These are phyloP conservation scores for Cryptococcus neoformans DNA, from an alignment of 1,284 basidiomycete genomes.

Conservation along the genomic window DNA sequence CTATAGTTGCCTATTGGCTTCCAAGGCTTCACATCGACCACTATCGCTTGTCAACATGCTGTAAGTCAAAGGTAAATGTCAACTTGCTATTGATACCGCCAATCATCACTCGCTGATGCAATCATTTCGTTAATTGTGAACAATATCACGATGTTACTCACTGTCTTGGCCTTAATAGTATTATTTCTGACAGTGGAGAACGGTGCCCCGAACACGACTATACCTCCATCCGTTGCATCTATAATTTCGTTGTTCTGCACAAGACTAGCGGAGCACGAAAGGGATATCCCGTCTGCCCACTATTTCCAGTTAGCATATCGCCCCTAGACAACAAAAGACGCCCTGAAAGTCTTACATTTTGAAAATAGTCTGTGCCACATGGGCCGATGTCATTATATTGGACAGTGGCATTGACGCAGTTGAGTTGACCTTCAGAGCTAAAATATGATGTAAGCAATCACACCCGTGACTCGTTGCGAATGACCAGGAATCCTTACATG, in stretches of 20 bases:
- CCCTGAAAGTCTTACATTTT: conserved; percentile 18
- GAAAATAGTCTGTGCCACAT: conserved; percentile 39
- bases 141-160: neutral
- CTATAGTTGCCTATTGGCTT: conserved; percentile 61
- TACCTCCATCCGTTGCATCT: conserved; percentile 64
- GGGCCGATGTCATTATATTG: conserved; percentile 73
- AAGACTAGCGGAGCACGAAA: conserved; percentile 64
- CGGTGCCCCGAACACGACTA: conserved; percentile 79
- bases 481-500: conserved; percentile 20
- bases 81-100: conserved; percentile 61
- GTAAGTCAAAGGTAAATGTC: neutral
- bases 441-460: neutral
- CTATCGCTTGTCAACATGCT: conserved; percentile 7
- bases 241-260: conserved; percentile 70
- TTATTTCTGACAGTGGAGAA: conserved; percentile 70
- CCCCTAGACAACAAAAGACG: neutral
- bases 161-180: conserved; percentile 65
- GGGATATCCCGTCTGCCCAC: conserved; percentile 82
- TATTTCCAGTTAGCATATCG: conserved; percentile 3
- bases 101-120: conserved; percentile 56
- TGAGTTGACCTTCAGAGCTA: conserved; percentile 59
- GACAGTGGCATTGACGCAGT: conserved; percentile 62
- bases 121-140: neutral
- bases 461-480: neutral
- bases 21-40: conserved; percentile 75